A percentile compares a stretch with the other conserved stretches of the same genome.
Evolutionary conservation across 768 basidiomycete genomes (phyloP).

Genomic region (Cyclocybe aegerita): DNA sequence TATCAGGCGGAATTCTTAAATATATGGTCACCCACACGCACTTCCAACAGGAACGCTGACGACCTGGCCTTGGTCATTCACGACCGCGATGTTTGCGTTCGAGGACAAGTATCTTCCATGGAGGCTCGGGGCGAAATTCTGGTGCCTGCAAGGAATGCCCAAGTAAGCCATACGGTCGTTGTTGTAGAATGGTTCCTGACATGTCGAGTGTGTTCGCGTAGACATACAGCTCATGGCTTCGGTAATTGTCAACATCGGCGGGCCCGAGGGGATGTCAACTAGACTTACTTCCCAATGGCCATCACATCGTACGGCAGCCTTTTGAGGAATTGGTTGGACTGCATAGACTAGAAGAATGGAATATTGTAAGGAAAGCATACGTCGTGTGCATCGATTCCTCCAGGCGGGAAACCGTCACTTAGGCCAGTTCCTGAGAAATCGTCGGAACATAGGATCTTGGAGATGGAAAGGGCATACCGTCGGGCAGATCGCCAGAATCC

Average conservation of each 20-base stretch:
- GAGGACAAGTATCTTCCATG: constrained; percentile 78
- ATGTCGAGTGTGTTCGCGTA: constrained; percentile 69
- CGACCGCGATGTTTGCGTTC: constrained; percentile 82
- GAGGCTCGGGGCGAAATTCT: constrained; percentile 65
- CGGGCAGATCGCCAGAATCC: constrained; percentile 79
- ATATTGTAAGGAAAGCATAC: constrained; percentile 33
- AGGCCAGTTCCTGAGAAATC: constrained; percentile 63
- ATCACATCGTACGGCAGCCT: constrained; percentile 80
- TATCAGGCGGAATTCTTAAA: not conserved
- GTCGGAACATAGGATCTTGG: not conserved
- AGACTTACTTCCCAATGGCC: constrained; percentile 77
- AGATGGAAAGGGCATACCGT: constrained; percentile 37
- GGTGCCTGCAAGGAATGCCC: constrained; percentile 37
- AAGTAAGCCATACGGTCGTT: not conserved
- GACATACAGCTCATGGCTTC: constrained; percentile 80
- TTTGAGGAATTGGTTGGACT: constrained; percentile 77
- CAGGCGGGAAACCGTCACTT: constrained; percentile 70
- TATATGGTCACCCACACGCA: constrained; percentile 10
- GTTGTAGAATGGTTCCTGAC: constrained; percentile 27
- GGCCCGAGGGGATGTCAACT: not conserved
- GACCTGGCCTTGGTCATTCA: constrained; percentile 37
- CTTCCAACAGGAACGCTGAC: constrained; percentile 39
- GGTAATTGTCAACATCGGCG: not conserved
- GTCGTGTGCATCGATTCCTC: constrained; percentile 71
- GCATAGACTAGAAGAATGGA: not conserved